phyloP scores from a whole-genome alignment of 2,329 filamentous ascomycete species.

The Trichophyton verrucosum region DNA sequence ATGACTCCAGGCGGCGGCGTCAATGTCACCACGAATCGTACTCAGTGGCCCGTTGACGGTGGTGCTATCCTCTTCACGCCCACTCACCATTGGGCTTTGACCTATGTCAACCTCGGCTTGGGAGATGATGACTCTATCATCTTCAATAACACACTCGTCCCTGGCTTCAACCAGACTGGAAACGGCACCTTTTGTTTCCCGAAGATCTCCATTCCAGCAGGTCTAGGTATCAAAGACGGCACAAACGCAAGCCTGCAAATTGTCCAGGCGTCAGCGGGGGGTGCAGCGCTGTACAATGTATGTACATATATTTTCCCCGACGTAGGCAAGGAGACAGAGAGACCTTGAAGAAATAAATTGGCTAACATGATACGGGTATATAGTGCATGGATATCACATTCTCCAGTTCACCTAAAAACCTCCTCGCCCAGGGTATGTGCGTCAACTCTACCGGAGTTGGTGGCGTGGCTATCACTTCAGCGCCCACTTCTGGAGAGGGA shows the following conservation, averaged over 20 bases:
- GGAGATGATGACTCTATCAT: conserved; percentile 27
- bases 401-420: conserved; percentile 22
- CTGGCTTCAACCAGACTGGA: conserved; percentile 36
- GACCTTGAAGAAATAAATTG: too few relatives aligned
- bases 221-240: conserved; percentile 24
- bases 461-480: conserved; percentile 16
- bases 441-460: conserved; percentile 30
- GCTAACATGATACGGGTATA: background rate
- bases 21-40: conserved; percentile 34
- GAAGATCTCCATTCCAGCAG: conserved; percentile 23
- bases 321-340: too few relatives aligned
- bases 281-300: conserved; percentile 38
- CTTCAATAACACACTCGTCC: conserved; percentile 36
- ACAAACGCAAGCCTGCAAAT: conserved; percentile 34
- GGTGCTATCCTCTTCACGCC: conserved; percentile 33
- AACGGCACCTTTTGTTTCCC: conserved; percentile 37
- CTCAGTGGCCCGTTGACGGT: conserved; percentile 34
- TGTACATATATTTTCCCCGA: conserved; percentile 8
- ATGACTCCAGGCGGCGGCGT: conserved; percentile 26
- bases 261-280: conserved; percentile 30
- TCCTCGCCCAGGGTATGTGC: conserved; percentile 28
- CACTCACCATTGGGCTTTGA: conserved; percentile 33
- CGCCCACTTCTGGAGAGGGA: background rate
- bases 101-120: conserved; percentile 37
- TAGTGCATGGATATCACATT: conserved; percentile 37